phyloP scores from a whole-genome alignment of 2,329 filamentous ascomycete species.

The Aspergillus sp. region DNA sequence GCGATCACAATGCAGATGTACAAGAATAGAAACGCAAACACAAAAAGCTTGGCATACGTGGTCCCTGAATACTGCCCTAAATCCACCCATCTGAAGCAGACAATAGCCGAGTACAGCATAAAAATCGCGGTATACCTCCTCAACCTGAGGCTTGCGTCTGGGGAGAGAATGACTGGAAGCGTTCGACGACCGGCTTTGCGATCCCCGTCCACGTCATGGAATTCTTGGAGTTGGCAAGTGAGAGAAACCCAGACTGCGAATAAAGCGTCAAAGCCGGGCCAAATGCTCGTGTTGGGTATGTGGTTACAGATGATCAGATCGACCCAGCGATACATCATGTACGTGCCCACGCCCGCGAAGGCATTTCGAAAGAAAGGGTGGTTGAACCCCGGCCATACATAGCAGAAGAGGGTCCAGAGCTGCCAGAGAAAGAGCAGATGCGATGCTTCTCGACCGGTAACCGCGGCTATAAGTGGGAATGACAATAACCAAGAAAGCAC shows the following conservation, averaged over 20 bases:
- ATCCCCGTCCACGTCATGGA: constrained; percentile 12
- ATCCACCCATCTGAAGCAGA: background rate
- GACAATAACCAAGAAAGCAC: background rate
- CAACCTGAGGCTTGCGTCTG: background rate
- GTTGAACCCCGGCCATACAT: constrained; percentile 8
- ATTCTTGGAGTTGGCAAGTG: constrained; percentile 12
- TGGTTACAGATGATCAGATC: constrained; percentile 1
- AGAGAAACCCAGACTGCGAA: constrained; percentile 2
- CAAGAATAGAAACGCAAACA: background rate
- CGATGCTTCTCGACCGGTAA: background rate
- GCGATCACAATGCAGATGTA: background rate
- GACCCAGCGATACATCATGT: constrained; percentile 8
- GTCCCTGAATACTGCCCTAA: background rate
- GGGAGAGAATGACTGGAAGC: constrained; percentile 4
- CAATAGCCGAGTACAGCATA: background rate
- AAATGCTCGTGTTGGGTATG: background rate
- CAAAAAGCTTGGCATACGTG: background rate
- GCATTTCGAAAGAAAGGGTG: constrained; percentile 8
- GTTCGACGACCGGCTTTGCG: constrained; percentile 1
- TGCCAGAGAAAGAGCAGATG: constrained; percentile 4
- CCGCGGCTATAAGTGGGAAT: background rate
- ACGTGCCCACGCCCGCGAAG: constrained; percentile 6
- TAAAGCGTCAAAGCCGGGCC: background rate
- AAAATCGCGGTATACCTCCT: background rate
- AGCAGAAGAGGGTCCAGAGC: constrained; percentile 4